These are phyloP conservation scores for Blastobotrys elegans DNA, from an alignment of 1,139 yeast species.

Conservation along the genomic window DNA sequence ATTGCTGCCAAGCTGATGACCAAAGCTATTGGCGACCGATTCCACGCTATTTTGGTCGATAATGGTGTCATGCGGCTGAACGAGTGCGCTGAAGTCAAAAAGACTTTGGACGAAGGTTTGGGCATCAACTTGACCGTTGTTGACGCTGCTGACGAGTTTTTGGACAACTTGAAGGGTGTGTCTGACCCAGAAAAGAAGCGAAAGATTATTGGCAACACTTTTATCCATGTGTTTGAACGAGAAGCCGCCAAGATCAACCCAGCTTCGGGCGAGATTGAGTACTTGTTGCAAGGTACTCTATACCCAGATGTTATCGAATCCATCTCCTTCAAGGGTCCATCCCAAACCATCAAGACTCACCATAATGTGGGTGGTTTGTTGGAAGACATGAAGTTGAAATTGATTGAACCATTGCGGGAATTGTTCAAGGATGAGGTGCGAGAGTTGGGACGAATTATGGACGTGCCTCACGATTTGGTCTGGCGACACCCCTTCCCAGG, in stretches of 20 bases:
- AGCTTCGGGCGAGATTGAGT: constrained; percentile 75
- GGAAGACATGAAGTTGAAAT: constrained; percentile 96
- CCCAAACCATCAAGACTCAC: constrained; percentile 98
- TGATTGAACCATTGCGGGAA: constrained; percentile 97
- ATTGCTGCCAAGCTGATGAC: constrained; percentile 98
- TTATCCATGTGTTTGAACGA: constrained; percentile 93
- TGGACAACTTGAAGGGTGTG: constrained; percentile 81
- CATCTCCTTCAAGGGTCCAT: constrained; percentile 98
- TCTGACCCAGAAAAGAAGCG: constrained; percentile 99
- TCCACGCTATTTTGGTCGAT: constrained; percentile 97
- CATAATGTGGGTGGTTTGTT: constrained; percentile 98
- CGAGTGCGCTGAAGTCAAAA: constrained; percentile 84
- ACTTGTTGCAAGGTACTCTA: constrained; percentile 91
- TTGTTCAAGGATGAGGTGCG: constrained; percentile 98
- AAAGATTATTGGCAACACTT: constrained; percentile 97
- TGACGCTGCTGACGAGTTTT: constrained; percentile 89
- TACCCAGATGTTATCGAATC: constrained; percentile 99
- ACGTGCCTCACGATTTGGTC: constrained; percentile 93
- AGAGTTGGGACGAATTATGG: constrained; percentile 87
- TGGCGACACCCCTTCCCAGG: constrained; percentile 99
- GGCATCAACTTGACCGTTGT: constrained; percentile 93
- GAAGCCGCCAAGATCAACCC: constrained; percentile 93
- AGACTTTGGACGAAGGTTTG: constrained; percentile 84
- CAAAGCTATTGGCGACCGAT: constrained; percentile 97
- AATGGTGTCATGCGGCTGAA: constrained; percentile 96